These are phyloP conservation scores for Priceomyces carsonii DNA, from an alignment of 805 yeast genomes.

Conservation along the genomic window DNA sequence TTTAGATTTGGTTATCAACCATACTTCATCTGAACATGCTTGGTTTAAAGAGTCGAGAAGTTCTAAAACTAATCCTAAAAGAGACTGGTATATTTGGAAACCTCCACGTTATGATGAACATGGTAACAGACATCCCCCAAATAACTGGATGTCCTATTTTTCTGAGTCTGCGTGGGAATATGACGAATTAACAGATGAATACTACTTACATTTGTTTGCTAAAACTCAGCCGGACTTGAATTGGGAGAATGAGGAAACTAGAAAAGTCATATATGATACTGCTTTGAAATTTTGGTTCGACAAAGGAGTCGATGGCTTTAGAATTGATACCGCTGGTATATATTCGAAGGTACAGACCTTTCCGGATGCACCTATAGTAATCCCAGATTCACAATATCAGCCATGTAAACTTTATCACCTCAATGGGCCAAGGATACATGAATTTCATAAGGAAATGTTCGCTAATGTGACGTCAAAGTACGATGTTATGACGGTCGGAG, in stretches of 20 bases:
- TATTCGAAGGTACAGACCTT: constrained; percentile 49
- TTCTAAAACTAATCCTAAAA: constrained; percentile 51
- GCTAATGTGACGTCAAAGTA: constrained; percentile 42
- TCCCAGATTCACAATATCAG: constrained; percentile 43
- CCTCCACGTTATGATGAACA: constrained; percentile 45
- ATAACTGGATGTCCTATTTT: constrained; percentile 56
- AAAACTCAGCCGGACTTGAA: constrained; percentile 59
- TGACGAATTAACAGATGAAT: constrained; percentile 56
- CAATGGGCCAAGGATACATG: constrained; percentile 59
- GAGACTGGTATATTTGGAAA: constrained; percentile 65
- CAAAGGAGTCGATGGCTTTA: constrained; percentile 59
- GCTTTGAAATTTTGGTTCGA: constrained; percentile 56
- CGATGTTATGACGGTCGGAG: constrained; percentile 60
- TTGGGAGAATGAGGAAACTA: constrained; percentile 52
- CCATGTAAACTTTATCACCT: constrained; percentile 31
- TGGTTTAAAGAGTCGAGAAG: constrained; percentile 61
- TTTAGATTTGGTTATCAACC: constrained; percentile 60
- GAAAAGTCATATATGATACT: constrained; percentile 43
- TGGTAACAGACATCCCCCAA: constrained; percentile 57
- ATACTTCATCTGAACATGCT: constrained; percentile 54
- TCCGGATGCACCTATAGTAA: constrained; percentile 50
- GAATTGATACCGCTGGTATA: constrained; percentile 57
- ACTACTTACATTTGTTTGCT: constrained; percentile 56
- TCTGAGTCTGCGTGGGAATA: constrained; percentile 59
- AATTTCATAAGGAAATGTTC: constrained; percentile 55